Percentiles rank a stretch among this genome's conserved stretches.
These are phyloP conservation scores for Herpetospermum pedunculosum DNA, from an alignment of 306 rosid genomes.

Conservation along the genomic window DNA sequence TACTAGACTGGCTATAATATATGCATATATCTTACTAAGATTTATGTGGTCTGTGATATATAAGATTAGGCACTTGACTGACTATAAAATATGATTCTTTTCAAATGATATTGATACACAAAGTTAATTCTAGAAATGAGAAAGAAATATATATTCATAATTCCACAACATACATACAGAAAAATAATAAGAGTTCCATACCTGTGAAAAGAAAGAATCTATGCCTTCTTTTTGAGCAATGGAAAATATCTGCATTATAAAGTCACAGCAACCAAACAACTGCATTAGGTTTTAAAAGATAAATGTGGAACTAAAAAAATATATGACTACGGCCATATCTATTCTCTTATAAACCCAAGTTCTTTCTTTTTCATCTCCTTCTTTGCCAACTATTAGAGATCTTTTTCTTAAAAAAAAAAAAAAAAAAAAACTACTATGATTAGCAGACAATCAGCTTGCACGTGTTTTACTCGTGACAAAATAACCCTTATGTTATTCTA, in stretches of 20 bases:
- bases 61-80: background rate
- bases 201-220: conserved; percentile 96
- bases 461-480: background rate
- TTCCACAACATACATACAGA: background rate
- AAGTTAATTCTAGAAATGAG: background rate
- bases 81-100: background rate
- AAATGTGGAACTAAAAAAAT: background rate
- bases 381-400: background rate
- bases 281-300: background rate
- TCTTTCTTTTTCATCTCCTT: background rate
- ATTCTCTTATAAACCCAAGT: background rate
- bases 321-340: background rate
- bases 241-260: conserved; percentile 66
- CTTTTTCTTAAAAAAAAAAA: too few relatives aligned
- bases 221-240: conserved; percentile 74
- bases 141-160: conserved; percentile 9
- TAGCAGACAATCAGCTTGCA: background rate
- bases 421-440: background rate
- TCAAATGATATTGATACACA: background rate
- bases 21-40: background rate
- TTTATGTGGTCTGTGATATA: background rate
- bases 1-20: background rate
- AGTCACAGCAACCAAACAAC: conserved; percentile 13
- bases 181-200: conserved; percentile 17
- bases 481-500: too few relatives aligned